Conservation (phyloP, 202 grass and related monocot species). For the Dendrocalamus latiflorus region DNA sequence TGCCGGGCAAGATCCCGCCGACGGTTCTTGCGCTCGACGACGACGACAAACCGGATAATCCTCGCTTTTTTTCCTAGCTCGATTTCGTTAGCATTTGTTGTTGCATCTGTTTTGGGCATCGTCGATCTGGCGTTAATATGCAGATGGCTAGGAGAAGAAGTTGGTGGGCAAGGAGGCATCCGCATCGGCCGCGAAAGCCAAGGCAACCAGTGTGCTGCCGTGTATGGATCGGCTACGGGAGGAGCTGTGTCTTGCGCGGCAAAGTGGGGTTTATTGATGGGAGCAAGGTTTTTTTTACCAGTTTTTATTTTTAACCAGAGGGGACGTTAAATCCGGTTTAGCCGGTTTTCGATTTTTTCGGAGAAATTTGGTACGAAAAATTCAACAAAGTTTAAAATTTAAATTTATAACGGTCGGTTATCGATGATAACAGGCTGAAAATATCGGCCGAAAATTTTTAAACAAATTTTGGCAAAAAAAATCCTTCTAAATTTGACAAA, state of each 20-base stretch:
- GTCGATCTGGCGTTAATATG: slow-evolving; percentile 18
- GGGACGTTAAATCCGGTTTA: too few relatives aligned
- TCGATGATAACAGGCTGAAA: too few relatives aligned
- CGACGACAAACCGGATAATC: slow-evolving; percentile 27
- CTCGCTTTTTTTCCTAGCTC: background rate
- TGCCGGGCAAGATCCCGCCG: slow-evolving; percentile 26
- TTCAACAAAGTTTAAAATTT: too few relatives aligned
- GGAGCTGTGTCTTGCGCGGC: slow-evolving; percentile 79
- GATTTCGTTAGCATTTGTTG: background rate
- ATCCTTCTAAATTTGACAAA: too few relatives aligned
- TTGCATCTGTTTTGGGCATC: background rate
- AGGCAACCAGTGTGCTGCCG: slow-evolving; percentile 20
- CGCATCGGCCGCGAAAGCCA: slow-evolving; percentile 17
- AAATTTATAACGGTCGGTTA: too few relatives aligned
- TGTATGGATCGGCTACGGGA: slow-evolving; percentile 80
- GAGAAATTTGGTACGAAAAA: too few relatives aligned
- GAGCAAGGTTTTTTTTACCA: too few relatives aligned
- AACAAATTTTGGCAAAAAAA: too few relatives aligned
- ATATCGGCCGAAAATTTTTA: too few relatives aligned
- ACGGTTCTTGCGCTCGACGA: slow-evolving; percentile 64
- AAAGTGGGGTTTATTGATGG: background rate
- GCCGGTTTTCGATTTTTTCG: too few relatives aligned
- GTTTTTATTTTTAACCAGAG: too few relatives aligned
- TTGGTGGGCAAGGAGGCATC: background rate
- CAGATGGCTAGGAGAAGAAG: slow-evolving; percentile 16